Conservation (phyloP, 441 rosid genomes). For the Macaranga tanarius region DNA sequence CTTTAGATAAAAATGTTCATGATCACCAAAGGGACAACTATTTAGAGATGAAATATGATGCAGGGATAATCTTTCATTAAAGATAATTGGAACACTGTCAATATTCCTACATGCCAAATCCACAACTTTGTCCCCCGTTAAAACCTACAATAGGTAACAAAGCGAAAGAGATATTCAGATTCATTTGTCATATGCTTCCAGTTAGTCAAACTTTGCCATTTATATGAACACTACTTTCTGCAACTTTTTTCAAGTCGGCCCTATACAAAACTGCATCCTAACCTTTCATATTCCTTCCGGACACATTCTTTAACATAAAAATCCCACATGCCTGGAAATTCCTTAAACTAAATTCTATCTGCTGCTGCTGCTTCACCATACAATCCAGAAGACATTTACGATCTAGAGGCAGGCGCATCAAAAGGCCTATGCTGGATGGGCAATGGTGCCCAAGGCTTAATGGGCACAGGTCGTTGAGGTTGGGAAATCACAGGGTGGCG, state of each 20-base stretch:
- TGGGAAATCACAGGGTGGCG: slow-evolving; percentile 21
- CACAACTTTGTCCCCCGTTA: too few species aligned
- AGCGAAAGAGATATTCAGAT: slow-evolving; percentile 13
- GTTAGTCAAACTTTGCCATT: slow-evolving; percentile 9
- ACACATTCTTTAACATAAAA: neutral
- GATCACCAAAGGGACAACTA: too few species aligned
- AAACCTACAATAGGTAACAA: neutral
- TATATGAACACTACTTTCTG: neutral
- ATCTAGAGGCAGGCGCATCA: neutral
- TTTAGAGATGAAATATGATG: too few species aligned
- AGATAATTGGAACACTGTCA: too few species aligned
- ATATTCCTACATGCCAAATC: too few species aligned
- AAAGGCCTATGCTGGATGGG: slow-evolving; percentile 32
- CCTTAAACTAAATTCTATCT: neutral
- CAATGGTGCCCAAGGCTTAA: slow-evolving; percentile 57
- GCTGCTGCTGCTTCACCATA: neutral
- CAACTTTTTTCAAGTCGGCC: neutral
- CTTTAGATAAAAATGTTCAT: too few species aligned
- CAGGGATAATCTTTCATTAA: too few species aligned
- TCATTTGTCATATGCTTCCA: slow-evolving; percentile 7
- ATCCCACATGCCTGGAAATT: neutral
- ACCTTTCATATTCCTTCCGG: slow-evolving; percentile 1
- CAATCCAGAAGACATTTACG: neutral
- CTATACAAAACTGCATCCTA: slow-evolving; percentile 23
- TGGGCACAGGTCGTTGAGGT: slow-evolving; percentile 34